Conservation (phyloP, 768 basidiomycete genomes). For the Trametes meyenii region DNA sequence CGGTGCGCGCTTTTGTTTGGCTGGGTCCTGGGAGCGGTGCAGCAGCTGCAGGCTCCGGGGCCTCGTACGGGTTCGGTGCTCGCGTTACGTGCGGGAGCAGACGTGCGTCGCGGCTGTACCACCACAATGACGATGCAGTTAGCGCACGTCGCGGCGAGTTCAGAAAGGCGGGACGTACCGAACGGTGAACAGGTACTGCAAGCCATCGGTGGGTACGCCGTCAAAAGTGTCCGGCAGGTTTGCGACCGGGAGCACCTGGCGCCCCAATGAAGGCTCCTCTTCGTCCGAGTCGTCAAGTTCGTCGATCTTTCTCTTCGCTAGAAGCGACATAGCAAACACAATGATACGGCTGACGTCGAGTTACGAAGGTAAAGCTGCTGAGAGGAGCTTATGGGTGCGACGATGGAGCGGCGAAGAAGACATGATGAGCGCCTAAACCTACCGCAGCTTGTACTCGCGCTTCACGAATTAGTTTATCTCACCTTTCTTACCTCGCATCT, state of each 20-base stretch:
- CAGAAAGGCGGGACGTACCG: conserved; percentile 48
- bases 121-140: background rate
- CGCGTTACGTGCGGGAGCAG: conserved; percentile 64
- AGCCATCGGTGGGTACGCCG: conserved; percentile 66
- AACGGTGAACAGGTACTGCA: conserved; percentile 82
- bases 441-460: background rate
- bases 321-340: conserved; percentile 15
- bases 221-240: conserved; percentile 71
- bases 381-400: no score
- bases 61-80: conserved; percentile 69
- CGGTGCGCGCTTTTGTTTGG: conserved; percentile 12
- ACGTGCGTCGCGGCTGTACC: conserved; percentile 68
- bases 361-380: no score
- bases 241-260: conserved; percentile 81
- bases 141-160: conserved; percentile 12
- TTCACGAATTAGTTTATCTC: no score
- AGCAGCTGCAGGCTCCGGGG: conserved; percentile 32
- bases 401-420: no score
- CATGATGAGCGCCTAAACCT: background rate
- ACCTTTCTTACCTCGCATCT: no score
- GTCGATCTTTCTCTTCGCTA: conserved; percentile 58
- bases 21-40: conserved; percentile 19
- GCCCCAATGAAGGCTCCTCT: conserved; percentile 64
- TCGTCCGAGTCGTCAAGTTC: conserved; percentile 57
- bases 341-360: background rate